phyloP scores from a whole-genome alignment of 305 asterid genomes.

The Solanum hybrid region DNA sequence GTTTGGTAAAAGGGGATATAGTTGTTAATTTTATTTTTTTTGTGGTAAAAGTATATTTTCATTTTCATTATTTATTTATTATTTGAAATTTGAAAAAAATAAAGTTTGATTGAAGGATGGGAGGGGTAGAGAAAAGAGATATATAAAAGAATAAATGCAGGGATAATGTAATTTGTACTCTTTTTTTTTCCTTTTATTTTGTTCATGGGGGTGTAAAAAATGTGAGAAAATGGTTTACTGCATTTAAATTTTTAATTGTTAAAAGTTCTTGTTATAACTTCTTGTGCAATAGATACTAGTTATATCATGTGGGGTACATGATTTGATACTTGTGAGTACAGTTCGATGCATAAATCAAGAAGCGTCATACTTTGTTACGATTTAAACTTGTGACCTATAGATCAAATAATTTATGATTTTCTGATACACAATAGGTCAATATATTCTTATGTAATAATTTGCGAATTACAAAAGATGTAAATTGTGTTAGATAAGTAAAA shows the following conservation, averaged over 20 bases:
- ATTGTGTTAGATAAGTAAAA: neutral
- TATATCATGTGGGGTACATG: neutral
- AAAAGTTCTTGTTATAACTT: too few relatives aligned
- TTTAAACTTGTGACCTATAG: too few relatives aligned
- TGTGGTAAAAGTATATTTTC: constrained; percentile 24
- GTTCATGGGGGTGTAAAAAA: constrained; percentile 49
- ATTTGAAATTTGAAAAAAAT: constrained; percentile 25
- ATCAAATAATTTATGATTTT: too few relatives aligned
- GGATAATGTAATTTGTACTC: constrained; percentile 18
- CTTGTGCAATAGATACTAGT: neutral
- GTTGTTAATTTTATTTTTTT: constrained; percentile 8
- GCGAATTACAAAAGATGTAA: neutral
- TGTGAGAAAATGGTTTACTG: constrained; percentile 19
- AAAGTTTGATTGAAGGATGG: constrained; percentile 16
- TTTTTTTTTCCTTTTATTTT: neutral
- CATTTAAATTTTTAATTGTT: neutral
- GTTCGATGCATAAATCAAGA: neutral
- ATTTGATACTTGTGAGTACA: neutral
- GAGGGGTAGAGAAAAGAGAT: neutral
- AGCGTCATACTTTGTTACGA: neutral
- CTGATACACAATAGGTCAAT: too few relatives aligned
- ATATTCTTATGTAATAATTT: neutral
- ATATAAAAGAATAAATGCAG: constrained; percentile 24
- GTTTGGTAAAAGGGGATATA: constrained; percentile 7
- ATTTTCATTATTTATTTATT: constrained; percentile 50